Evolutionary conservation across 345 rosid genomes (phyloP).

Genomic region (Rhizophora mangle): DNA sequence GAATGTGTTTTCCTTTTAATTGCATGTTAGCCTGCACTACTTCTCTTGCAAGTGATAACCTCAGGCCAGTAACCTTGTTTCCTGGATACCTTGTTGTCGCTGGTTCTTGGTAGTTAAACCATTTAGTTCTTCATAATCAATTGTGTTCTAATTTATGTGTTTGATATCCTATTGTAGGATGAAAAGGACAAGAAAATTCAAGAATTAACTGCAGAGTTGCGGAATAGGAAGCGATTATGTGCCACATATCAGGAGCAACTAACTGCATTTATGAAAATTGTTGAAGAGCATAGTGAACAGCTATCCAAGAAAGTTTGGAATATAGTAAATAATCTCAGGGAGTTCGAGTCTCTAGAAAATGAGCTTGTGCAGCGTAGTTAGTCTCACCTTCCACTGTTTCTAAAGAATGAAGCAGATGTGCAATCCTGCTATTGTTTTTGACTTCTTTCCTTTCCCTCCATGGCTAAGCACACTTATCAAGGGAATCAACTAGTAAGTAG

Average conservation of each 20-base stretch:
- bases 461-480: neutral
- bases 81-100: too few species aligned
- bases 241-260: slow-evolving; percentile 62
- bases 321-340: slow-evolving; percentile 51
- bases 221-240: slow-evolving; percentile 65
- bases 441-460: neutral
- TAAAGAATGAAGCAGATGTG: neutral
- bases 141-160: neutral
- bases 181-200: slow-evolving; percentile 71
- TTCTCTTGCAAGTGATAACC: too few species aligned
- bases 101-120: too few species aligned
- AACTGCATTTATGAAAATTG: slow-evolving; percentile 51
- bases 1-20: too few species aligned
- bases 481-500: neutral
- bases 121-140: too few species aligned
- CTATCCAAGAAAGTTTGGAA: slow-evolving; percentile 51
- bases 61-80: too few species aligned
- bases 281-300: slow-evolving; percentile 51
- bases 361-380: slow-evolving; percentile 41
- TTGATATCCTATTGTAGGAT: slow-evolving; percentile 31
- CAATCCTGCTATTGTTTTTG: neutral
- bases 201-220: slow-evolving; percentile 55
- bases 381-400: slow-evolving; percentile 8
- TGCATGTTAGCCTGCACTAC: too few species aligned
- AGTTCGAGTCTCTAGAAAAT: slow-evolving; percentile 46